Conservation (phyloP, 441 rosid species). For the Bruguiera hainesii region DNA sequence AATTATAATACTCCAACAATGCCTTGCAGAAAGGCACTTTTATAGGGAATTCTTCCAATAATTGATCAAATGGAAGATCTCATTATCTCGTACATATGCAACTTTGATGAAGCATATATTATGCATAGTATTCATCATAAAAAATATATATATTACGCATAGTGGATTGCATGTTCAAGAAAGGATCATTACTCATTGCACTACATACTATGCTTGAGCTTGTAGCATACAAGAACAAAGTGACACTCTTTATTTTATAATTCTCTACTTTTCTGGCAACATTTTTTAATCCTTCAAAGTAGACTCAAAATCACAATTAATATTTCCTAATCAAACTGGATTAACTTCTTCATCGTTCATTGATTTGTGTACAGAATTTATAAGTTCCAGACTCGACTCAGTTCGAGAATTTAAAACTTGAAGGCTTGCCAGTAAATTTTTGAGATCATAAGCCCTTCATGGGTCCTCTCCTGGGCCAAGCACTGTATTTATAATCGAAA, state of each 20-base stretch:
- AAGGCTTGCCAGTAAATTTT: not conserved
- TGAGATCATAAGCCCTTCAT: conserved; percentile 17
- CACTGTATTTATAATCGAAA: conserved; percentile 11
- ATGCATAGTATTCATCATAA: too few species aligned
- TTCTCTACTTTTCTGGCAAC: not conserved
- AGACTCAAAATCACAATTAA: conserved; percentile 2
- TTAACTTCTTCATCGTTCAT: conserved; percentile 4
- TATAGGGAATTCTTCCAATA: conserved; percentile 11
- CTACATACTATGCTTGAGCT: too few species aligned
- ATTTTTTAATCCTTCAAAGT: conserved; percentile 1
- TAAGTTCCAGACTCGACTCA: not conserved
- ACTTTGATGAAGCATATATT: not conserved
- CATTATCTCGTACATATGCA: not conserved
- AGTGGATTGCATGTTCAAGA: not conserved
- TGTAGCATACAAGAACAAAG: too few species aligned
- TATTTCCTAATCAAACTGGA: conserved; percentile 12
- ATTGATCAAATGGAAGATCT: conserved; percentile 15
- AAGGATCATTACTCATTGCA: not conserved
- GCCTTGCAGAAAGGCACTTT: conserved; percentile 21
- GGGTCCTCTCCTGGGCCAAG: conserved; percentile 9
- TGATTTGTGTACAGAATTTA: not conserved
- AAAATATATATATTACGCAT: not conserved
- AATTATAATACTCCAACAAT: conserved; percentile 23
- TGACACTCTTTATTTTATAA: not conserved
- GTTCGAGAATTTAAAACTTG: conserved; percentile 20